A percentile compares a stretch with the other conserved stretches of the same genome.
These are phyloP conservation scores for Diplodia sapinea DNA, from an alignment of 2,329 filamentous ascomycete genomes.

Conservation along the genomic window DNA sequence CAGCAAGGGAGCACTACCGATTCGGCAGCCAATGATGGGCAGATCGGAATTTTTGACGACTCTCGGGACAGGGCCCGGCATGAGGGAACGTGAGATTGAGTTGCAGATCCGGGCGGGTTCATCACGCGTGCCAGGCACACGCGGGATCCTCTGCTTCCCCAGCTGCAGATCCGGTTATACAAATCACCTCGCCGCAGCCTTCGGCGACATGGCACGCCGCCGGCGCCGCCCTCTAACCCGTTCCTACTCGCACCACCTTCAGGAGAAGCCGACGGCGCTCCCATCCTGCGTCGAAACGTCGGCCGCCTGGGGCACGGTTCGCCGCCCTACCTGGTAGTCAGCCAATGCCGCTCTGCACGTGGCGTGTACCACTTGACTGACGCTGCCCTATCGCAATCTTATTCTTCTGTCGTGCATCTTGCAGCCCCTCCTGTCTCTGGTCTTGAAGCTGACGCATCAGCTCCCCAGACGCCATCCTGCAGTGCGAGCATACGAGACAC, in stretches of 20 bases:
- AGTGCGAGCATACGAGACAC: background rate
- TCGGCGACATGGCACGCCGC: constrained; percentile 4
- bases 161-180: constrained; percentile 2
- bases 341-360: background rate
- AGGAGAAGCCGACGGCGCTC: background rate
- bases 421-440: too few relatives aligned
- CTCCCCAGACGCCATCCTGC: background rate
- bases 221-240: constrained; percentile 5
- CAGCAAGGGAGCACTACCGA: constrained; percentile 12
- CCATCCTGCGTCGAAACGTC: constrained; percentile 4
- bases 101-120: constrained; percentile 19
- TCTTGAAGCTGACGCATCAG: background rate
- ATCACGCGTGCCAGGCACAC: background rate
- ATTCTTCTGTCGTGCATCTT: background rate
- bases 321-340: background rate
- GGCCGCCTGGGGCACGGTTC: constrained; percentile 9
- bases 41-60: constrained; percentile 8
- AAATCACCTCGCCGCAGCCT: background rate
- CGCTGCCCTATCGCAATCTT: background rate
- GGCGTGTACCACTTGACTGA: background rate
- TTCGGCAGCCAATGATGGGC: constrained; percentile 9
- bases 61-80: background rate
- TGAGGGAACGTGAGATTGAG: constrained; percentile 24
- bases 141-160: constrained; percentile 7
- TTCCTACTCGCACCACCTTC: background rate